A percentile compares a stretch with the other conserved stretches of the same genome.
Evolutionary conservation across 1,139 yeast genomes (phyloP).

Genomic region (Debaryomycetaceae sp.): DNA sequence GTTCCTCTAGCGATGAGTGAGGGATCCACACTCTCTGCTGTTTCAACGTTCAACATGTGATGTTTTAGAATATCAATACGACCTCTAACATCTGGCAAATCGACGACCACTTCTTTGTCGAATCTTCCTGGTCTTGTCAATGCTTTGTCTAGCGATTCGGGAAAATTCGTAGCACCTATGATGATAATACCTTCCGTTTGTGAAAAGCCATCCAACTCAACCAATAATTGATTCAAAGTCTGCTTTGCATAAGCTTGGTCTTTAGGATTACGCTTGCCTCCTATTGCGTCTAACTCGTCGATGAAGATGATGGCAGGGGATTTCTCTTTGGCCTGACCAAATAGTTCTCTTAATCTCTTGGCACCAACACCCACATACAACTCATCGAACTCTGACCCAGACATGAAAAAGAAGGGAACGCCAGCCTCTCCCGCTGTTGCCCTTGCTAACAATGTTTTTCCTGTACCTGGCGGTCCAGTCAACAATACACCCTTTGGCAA

Average conservation of each 20-base stretch:
- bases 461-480: slow-evolving; percentile 99
- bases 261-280: slow-evolving; percentile 94
- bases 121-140: slow-evolving; percentile 98
- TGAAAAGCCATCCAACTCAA: slow-evolving; percentile 94
- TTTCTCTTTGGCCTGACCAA: slow-evolving; percentile 87
- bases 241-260: slow-evolving; percentile 98
- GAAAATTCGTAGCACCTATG: slow-evolving; percentile 98
- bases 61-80: slow-evolving; percentile 88
- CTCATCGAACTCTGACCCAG: slow-evolving; percentile 98
- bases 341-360: slow-evolving; percentile 90
- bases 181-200: slow-evolving; percentile 91
- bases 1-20: slow-evolving; percentile 92
- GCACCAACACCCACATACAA: slow-evolving; percentile 99
- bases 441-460: slow-evolving; percentile 93
- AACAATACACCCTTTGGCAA: slow-evolving; percentile 94
- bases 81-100: slow-evolving; percentile 96
- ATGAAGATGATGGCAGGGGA: slow-evolving; percentile 97
- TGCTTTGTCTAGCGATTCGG: slow-evolving; percentile 94
- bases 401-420: slow-evolving; percentile 97
- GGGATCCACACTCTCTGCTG: slow-evolving; percentile 82
- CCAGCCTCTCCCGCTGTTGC: slow-evolving; percentile 99
- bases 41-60: slow-evolving; percentile 88
- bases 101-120: slow-evolving; percentile 93
- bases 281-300: slow-evolving; percentile 97
- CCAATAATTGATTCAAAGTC: slow-evolving; percentile 90